These are phyloP conservation scores for Toxicodendron radicans DNA, from an alignment of 345 rosid species.

Conservation along the genomic window DNA sequence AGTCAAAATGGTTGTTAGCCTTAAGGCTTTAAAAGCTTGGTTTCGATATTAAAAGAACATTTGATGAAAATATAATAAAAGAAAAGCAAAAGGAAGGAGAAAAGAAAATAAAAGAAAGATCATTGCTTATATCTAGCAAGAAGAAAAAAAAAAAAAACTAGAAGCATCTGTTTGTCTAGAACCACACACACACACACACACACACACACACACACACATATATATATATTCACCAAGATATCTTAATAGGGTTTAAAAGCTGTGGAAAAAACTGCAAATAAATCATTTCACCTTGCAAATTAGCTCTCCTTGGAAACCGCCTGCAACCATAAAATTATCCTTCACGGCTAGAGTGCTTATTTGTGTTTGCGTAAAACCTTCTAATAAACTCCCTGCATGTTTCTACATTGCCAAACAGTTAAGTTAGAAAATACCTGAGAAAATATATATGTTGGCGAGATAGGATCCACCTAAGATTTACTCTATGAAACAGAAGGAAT, in stretches of 20 bases:
- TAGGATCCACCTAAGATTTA: neutral
- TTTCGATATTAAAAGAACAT: no score
- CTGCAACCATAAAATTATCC: constrained; percentile 47
- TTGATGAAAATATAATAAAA: no score
- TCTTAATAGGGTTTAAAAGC: neutral
- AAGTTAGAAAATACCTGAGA: neutral
- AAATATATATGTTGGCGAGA: neutral
- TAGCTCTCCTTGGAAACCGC: constrained; percentile 61
- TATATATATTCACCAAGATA: neutral
- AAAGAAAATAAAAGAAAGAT: neutral
- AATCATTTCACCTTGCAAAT: constrained; percentile 42
- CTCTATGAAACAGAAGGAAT: neutral
- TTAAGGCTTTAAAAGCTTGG: no score
- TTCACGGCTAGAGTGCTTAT: constrained; percentile 52
- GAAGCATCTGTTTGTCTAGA: neutral
- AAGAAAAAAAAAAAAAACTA: neutral
- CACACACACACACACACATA: neutral
- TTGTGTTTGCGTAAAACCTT: constrained; percentile 51
- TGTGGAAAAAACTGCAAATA: neutral
- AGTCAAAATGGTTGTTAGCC: no score
- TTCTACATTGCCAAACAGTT: constrained; percentile 32
- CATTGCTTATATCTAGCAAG: neutral
- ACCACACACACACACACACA: neutral
- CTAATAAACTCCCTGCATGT: constrained; percentile 47
- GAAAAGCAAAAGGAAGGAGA: neutral